A percentile compares a stretch with the other conserved stretches of the same genome.
phyloP scores from a whole-genome alignment of 345 rosid genomes.

The Eucalyptus curtisii region DNA sequence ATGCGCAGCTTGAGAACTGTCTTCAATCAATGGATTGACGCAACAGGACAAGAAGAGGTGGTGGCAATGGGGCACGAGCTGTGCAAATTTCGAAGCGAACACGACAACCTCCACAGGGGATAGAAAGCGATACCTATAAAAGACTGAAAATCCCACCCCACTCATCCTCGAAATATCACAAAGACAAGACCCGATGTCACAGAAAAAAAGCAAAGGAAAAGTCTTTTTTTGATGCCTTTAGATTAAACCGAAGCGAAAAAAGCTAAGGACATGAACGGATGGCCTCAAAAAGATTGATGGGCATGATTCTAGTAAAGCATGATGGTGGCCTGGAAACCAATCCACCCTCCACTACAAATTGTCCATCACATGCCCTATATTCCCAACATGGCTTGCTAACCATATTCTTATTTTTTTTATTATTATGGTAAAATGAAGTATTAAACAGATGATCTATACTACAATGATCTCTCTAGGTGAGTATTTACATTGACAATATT shows the following conservation, averaged over 20 bases:
- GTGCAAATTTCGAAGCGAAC: background rate
- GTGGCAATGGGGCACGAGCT: background rate
- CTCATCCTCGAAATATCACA: background rate
- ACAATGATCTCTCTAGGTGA: background rate
- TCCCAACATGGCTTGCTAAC: background rate
- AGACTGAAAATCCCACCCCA: background rate
- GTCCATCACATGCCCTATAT: background rate
- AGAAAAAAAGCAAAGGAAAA: background rate
- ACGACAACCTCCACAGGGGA: background rate
- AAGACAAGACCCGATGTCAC: background rate
- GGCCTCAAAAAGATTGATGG: background rate
- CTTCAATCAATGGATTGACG: background rate
- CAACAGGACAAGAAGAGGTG: background rate
- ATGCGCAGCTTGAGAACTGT: background rate
- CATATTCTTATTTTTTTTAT: background rate
- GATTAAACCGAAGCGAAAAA: background rate
- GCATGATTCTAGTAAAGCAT: background rate
- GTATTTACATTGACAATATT: background rate
- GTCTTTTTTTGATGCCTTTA: background rate
- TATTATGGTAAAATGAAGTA: background rate
- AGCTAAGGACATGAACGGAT: background rate
- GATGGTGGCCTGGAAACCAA: background rate
- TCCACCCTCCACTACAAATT: background rate
- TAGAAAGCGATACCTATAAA: background rate
- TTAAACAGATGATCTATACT: background rate